Percentiles rank a stretch among this genome's conserved stretches.
These are phyloP conservation scores for Gigaspora rosea DNA, from an alignment of 192 early-diverging fungal species.

Conservation along the genomic window DNA sequence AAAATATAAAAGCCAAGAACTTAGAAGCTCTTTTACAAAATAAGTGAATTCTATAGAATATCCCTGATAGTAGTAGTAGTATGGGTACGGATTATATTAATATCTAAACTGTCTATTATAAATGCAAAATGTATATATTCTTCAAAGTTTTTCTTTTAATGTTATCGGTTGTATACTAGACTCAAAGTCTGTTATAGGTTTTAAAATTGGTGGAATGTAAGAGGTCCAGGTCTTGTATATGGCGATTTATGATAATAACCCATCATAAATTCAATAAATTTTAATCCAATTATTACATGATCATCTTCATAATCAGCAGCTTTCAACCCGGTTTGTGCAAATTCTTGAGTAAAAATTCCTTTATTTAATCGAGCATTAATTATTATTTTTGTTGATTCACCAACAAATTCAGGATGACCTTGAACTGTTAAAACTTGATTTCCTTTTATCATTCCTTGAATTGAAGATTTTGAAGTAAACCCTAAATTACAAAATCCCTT, in stretches of 20 bases:
- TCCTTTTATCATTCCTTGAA: slow-evolving; percentile 65
- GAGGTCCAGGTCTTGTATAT: too few species aligned
- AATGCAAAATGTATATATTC: too few species aligned
- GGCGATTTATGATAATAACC: neutral
- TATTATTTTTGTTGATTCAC: slow-evolving; percentile 45
- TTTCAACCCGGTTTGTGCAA: neutral
- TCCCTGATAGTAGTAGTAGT: too few species aligned
- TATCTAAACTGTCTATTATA: too few species aligned
- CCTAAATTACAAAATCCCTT: slow-evolving; percentile 59
- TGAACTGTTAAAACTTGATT: slow-evolving; percentile 63
- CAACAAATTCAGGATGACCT: slow-evolving; percentile 71
- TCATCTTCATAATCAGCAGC: slow-evolving; percentile 19
- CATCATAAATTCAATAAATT: slow-evolving; percentile 9
- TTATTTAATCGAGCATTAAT: slow-evolving; percentile 36
- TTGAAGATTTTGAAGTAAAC: slow-evolving; percentile 51
- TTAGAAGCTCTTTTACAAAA: too few species aligned
- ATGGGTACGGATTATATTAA: too few species aligned
- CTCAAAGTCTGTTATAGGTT: too few species aligned
- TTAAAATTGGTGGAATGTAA: too few species aligned
- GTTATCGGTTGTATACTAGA: too few species aligned
- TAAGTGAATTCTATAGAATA: too few species aligned
- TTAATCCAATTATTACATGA: slow-evolving; percentile 1
- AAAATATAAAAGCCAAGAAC: too few species aligned
- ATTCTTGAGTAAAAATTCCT: slow-evolving; percentile 36
- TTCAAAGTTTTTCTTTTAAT: too few species aligned